phyloP scores from a whole-genome alignment of 1,139 yeast genomes.

The Dujonia santamariae region DNA sequence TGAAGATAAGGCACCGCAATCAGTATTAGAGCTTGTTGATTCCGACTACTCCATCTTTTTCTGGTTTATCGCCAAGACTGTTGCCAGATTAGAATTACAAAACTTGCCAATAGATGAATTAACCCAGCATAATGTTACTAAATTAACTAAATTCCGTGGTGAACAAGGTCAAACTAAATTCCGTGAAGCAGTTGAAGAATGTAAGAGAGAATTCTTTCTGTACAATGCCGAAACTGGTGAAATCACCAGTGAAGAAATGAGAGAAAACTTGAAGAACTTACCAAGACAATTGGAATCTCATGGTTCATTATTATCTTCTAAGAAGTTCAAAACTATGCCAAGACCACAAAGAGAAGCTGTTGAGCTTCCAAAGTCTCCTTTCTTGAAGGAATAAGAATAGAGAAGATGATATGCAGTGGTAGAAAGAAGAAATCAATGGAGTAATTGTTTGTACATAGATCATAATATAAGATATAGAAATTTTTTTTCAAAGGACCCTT shows the following conservation, averaged over 20 bases:
- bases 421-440: too few relatives aligned
- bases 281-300: slow-evolving; percentile 30
- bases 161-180: slow-evolving; percentile 53
- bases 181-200: slow-evolving; percentile 58
- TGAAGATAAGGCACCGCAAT: slow-evolving; percentile 90
- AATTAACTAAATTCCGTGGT: slow-evolving; percentile 42
- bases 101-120: slow-evolving; percentile 58
- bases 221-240: slow-evolving; percentile 25
- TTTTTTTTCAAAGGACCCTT: too few relatives aligned
- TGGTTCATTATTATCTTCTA: slow-evolving; percentile 29
- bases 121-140: slow-evolving; percentile 56
- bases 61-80: slow-evolving; percentile 75
- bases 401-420: too few relatives aligned
- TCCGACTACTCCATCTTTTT: slow-evolving; percentile 67
- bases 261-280: slow-evolving; percentile 28
- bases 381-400: slow-evolving; percentile 16
- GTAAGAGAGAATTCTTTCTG: slow-evolving; percentile 57
- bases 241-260: slow-evolving; percentile 21
- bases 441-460: slow-evolving; percentile 1
- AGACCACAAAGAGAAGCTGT: slow-evolving; percentile 19
- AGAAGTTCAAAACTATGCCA: slow-evolving; percentile 34
- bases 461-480: not conserved
- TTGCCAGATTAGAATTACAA: slow-evolving; percentile 74
- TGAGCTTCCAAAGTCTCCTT: slow-evolving; percentile 38
- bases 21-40: slow-evolving; percentile 85